Base-by-base conservation (phyloP, 1,284 basidiomycete species). In the Rhodotorula sp. region DNA sequence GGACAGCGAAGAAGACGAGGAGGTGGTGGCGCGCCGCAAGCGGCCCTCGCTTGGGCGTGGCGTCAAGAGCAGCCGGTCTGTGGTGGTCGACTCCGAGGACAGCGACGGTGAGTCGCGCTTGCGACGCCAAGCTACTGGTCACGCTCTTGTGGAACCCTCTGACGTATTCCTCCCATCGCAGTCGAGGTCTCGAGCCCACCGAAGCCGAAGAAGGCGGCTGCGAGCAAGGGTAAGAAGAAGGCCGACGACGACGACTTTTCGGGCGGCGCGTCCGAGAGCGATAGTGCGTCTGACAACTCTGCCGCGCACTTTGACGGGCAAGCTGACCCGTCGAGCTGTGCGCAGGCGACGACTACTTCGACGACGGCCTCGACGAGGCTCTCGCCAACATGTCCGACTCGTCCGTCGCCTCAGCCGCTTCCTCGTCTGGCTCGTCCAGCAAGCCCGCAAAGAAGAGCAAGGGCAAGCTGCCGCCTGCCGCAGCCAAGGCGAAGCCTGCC, bases 31-130 rank as follows among this genome's bases (percentile, higher is more conserved):
- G 61, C 66, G 50, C 61, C 71, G 64, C 53, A 68, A 61, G 58
- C 25, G 53, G 16, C 67, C 70, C 16, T 59, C 48, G 49, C 63
- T 61, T 41, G 66, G 62, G 41, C 53, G 62, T 21, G 53, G 53
- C 19, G 53, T 63, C 25, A 63, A 63, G 27, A 45, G 42, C 3
- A 27, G 52, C 16, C 14, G 56, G 17, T 62, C 63, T 10, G 46
- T 66, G 13, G 64, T 75, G 10, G 58, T 74, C 4, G 73, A 76
- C 53, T 77, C 79, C 27, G 76, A 79, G n/a, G 73, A 68, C 9
- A 59, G 68, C 25, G 66, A 71, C 13, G 72, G 63, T 65, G 14
- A 14, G 67, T 41, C 17, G 10, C 42, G 42, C 7, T 56, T 12
- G 34, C 49, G 7, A n/a, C 25, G 9, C 21, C 5, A 8, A 7